Evolutionary conservation across 192 early-diverging fungal genomes (phyloP).

Genomic region (Backusella psychrophila): DNA sequence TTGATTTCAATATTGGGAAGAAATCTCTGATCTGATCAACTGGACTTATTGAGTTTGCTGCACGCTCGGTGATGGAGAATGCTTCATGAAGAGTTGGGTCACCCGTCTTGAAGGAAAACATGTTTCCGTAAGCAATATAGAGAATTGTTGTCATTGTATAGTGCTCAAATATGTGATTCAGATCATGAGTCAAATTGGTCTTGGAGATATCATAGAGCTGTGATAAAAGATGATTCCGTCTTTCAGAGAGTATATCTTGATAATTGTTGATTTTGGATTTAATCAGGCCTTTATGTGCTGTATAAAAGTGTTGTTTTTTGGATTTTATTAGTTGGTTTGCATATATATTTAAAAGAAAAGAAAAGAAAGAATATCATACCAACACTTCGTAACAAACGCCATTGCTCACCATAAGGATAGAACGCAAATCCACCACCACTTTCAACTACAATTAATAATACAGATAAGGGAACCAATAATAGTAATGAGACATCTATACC

Average conservation of each 20-base stretch:
- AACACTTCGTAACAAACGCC: slow-evolving; percentile 30
- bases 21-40: slow-evolving; percentile 30
- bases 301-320: background rate
- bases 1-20: slow-evolving; percentile 29
- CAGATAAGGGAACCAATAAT: too few species aligned
- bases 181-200: background rate
- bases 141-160: slow-evolving; percentile 35
- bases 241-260: slow-evolving; percentile 28
- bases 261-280: slow-evolving; percentile 34
- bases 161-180: slow-evolving; percentile 18
- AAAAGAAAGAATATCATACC: slow-evolving; percentile 8
- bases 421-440: slow-evolving; percentile 36
- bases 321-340: too few species aligned
- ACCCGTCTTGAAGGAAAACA: slow-evolving; percentile 18
- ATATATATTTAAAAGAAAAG: too few species aligned
- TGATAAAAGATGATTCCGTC: background rate
- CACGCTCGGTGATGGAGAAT: slow-evolving; percentile 24
- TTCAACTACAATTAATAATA: slow-evolving; percentile 14
- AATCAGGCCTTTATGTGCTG: slow-evolving; percentile 30
- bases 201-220: background rate
- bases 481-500: background rate
- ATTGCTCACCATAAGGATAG: slow-evolving; percentile 29
- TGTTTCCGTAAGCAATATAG: slow-evolving; percentile 27
- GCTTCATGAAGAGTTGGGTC: slow-evolving; percentile 31
- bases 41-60: slow-evolving; percentile 17